Conservation (phyloP, 2,329 filamentous ascomycete species). For the Clarireedia paspali region DNA sequence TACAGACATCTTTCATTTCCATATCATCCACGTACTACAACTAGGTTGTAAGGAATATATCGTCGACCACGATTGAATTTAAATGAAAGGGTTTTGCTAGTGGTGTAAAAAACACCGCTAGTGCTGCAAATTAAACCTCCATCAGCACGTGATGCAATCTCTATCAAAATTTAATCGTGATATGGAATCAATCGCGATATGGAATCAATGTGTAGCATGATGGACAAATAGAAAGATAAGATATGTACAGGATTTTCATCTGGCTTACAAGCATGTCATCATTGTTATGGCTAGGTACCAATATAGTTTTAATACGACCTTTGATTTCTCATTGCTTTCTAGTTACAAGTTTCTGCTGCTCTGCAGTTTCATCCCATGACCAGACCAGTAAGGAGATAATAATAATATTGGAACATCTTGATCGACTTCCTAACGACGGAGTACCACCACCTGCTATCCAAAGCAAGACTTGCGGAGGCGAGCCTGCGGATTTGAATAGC, state of each 20-base stretch:
- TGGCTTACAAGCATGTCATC: too few relatives aligned
- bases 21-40: not conserved
- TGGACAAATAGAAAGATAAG: too few relatives aligned
- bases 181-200: too few relatives aligned
- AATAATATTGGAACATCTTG: conserved; percentile 15
- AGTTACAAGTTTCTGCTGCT: conserved; percentile 22
- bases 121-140: not conserved
- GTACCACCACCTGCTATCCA: not conserved
- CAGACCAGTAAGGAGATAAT: conserved; percentile 8
- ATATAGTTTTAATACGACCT: conserved; percentile 7
- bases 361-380: conserved; percentile 12
- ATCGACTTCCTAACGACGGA: not conserved
- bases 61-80: too few relatives aligned
- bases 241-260: not conserved
- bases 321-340: conserved; percentile 20
- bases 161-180: too few relatives aligned
- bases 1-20: not conserved
- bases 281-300: not conserved
- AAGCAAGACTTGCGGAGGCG: not conserved
- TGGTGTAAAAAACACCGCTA: not conserved
- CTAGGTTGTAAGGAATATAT: not conserved
- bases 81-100: not conserved
- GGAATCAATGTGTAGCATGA: too few relatives aligned
- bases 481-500: too few relatives aligned
- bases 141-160: not conserved